phyloP scores from a whole-genome alignment of 495 filamentous ascomycete genomes.

The Thermochaetoides thermophila region DNA sequence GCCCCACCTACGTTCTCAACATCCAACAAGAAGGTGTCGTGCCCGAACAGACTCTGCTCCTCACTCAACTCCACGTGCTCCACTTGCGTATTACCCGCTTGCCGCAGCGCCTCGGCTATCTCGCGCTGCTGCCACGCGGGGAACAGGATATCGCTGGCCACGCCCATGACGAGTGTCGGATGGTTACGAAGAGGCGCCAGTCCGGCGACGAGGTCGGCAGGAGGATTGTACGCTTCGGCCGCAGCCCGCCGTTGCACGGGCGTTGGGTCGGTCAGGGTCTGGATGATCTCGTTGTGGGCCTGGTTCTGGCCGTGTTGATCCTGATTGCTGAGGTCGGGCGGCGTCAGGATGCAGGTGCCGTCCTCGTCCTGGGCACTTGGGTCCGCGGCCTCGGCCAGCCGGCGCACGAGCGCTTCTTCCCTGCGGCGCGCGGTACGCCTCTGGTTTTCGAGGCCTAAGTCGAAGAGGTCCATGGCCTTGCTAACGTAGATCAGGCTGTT shows the following conservation, averaged over 20 bases:
- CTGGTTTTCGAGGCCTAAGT: constrained; percentile 62
- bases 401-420: no score
- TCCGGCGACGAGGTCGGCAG: constrained; percentile 65
- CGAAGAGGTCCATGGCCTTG: constrained; percentile 98
- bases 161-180: constrained; percentile 77
- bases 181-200: constrained; percentile 56
- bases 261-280: no score
- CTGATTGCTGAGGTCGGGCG: constrained; percentile 74
- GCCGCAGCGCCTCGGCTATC: constrained; percentile 69
- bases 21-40: constrained; percentile 93
- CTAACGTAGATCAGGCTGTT: constrained; percentile 95
- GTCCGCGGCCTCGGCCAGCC: constrained; percentile 7
- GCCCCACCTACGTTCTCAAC: constrained; percentile 79
- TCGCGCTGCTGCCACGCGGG: constrained; percentile 97
- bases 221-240: constrained; percentile 31
- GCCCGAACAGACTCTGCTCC: constrained; percentile 82
- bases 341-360: constrained; percentile 55
- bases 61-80: constrained; percentile 84
- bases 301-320: constrained; percentile 45
- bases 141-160: constrained; percentile 92
- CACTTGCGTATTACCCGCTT: constrained; percentile 61
- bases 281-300: constrained; percentile 7
- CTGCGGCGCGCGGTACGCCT: constrained; percentile 24
- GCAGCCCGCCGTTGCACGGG: constrained; percentile 1
- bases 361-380: not conserved